Evolutionary conservation across 1,139 yeast species (phyloP).

Genomic region (Suhomyces choctaworum): DNA sequence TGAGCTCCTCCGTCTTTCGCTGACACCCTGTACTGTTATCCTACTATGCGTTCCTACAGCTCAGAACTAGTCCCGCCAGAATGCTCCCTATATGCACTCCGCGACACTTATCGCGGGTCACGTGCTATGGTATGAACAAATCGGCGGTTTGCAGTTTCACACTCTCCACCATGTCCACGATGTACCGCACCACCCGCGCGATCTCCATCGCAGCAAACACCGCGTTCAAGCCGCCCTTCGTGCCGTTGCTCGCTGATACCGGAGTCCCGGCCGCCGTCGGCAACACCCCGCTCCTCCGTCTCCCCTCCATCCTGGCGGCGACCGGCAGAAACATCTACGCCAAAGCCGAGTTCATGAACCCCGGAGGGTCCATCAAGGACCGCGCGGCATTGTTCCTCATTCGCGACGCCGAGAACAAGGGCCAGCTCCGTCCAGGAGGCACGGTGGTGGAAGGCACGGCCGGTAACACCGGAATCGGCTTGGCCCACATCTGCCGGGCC

Average conservation of each 20-base stretch:
- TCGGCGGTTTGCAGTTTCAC: not conserved
- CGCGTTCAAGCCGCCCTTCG: conserved; percentile 43
- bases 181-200: conserved; percentile 11
- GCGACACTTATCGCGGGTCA: not conserved
- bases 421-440: conserved; percentile 68
- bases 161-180: conserved; percentile 2
- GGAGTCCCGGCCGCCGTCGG: conserved; percentile 83
- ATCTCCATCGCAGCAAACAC: conserved; percentile 25
- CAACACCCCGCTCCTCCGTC: conserved; percentile 75
- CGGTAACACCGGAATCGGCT: conserved; percentile 83
- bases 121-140: not conserved
- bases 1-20: too few species aligned
- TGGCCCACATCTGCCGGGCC: conserved; percentile 84
- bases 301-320: conserved; percentile 60
- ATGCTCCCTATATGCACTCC: too few species aligned
- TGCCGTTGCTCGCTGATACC: conserved; percentile 58
- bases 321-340: conserved; percentile 79
- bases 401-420: conserved; percentile 75
- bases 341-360: conserved; percentile 90
- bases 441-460: conserved; percentile 53
- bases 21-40: not conserved
- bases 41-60: too few species aligned
- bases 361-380: conserved; percentile 93
- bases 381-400: conserved; percentile 82
- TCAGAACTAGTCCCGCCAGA: too few species aligned